These are phyloP conservation scores for Zygosaccharomyces lentus DNA, from an alignment of 805 yeast species.

Conservation along the genomic window DNA sequence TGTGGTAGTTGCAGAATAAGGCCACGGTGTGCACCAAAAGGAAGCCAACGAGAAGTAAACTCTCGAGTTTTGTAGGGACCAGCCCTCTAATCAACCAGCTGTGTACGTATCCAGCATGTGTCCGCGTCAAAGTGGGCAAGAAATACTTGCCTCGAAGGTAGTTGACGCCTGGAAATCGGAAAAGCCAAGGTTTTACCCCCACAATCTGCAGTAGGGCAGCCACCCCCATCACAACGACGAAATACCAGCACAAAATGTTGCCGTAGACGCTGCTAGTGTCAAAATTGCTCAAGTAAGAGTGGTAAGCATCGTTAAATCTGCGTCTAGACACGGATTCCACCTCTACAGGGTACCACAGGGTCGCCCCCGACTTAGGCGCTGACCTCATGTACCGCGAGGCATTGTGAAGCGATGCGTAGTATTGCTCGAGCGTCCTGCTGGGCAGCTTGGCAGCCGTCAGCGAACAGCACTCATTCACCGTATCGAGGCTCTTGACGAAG, in stretches of 20 bases:
- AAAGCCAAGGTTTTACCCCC: constrained; percentile 11
- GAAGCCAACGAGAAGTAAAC: constrained; percentile 18
- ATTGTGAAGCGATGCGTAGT: constrained; percentile 15
- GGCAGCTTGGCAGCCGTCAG: constrained; percentile 5
- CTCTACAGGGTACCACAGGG: constrained; percentile 12
- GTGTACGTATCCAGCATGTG: constrained; percentile 21
- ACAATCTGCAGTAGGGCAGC: constrained; percentile 13
- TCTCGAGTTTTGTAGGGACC: constrained; percentile 25
- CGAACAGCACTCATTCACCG: constrained; percentile 12
- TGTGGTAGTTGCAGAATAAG: constrained; percentile 13
- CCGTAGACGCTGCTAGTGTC: constrained; percentile 21
- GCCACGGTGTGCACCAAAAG: constrained; percentile 15
- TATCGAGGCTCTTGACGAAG: constrained; percentile 17
- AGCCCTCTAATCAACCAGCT: constrained; percentile 12
- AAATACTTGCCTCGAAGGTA: constrained; percentile 17
- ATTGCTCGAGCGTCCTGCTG: constrained; percentile 12
- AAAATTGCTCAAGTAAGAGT: constrained; percentile 17
- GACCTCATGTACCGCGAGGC: constrained; percentile 12
- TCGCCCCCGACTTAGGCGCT: background rate
- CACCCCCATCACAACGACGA: constrained; percentile 10
- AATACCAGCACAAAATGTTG: constrained; percentile 14
- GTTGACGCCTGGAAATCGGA: constrained; percentile 9
- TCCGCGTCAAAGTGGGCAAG: constrained; percentile 16
- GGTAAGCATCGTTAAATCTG: constrained; percentile 17
- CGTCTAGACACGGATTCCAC: constrained; percentile 9